These are phyloP conservation scores for Claviceps maximensis DNA, from an alignment of 2,329 filamentous ascomycete species.

Conservation along the genomic window DNA sequence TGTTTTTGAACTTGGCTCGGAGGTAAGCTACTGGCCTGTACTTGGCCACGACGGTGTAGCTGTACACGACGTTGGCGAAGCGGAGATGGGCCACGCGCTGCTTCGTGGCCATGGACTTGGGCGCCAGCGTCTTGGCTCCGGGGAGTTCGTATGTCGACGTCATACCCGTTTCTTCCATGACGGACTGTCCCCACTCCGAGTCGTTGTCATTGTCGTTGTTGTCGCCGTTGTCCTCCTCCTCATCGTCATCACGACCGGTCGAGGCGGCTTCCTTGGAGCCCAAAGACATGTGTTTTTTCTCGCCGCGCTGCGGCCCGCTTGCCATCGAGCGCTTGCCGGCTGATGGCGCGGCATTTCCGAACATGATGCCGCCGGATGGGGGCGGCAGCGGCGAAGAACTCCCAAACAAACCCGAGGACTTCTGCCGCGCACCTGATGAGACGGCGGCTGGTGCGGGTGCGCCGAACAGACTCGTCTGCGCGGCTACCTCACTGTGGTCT, in stretches of 20 bases:
- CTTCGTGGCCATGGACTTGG: slow-evolving; percentile 32
- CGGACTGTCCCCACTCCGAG: slow-evolving; percentile 23
- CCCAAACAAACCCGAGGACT: neutral
- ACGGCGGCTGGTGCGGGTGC: neutral
- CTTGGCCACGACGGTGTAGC: slow-evolving; percentile 42
- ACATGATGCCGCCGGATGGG: neutral
- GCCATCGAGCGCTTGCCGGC: too few species aligned
- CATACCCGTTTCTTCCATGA: slow-evolving; percentile 40
- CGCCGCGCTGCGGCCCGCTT: neutral
- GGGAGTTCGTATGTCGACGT: slow-evolving; percentile 45
- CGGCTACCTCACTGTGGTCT: neutral
- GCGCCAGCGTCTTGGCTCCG: slow-evolving; percentile 36
- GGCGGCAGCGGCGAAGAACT: neutral
- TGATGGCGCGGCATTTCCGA: slow-evolving; percentile 2
- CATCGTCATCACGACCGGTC: neutral
- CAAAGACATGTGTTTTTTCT: neutral
- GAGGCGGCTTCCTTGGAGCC: neutral
- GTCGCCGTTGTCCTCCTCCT: neutral
- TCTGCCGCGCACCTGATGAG: too few species aligned
- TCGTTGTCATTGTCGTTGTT: neutral
- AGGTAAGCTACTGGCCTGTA: slow-evolving; percentile 43
- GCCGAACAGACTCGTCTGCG: neutral
- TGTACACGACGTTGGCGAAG: slow-evolving; percentile 34
- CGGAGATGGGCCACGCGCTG: slow-evolving; percentile 41
- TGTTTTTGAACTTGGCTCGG: slow-evolving; percentile 38